Evolutionary conservation across 768 basidiomycete species (phyloP).

Genomic region (Saitozyma sp.): DNA sequence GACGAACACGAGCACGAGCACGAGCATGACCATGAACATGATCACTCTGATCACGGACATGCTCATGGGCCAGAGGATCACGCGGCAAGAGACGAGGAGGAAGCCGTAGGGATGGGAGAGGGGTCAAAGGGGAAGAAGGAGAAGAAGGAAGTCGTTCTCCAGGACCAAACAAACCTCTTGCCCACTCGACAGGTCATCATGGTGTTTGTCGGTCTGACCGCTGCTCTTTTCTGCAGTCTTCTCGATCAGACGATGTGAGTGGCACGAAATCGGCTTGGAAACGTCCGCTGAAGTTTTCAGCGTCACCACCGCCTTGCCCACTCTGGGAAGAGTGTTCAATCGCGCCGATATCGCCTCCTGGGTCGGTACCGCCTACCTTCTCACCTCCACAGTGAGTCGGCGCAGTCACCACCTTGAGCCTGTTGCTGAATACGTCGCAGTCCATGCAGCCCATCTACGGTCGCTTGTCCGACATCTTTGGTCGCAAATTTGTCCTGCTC

Average conservation of each 20-base stretch:
- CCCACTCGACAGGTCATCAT: conserved; percentile 66
- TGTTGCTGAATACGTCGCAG: conserved; percentile 53
- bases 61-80: background rate
- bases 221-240: conserved; percentile 65
- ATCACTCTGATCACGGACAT: background rate
- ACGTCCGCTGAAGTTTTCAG: conserved; percentile 11
- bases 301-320: conserved; percentile 72
- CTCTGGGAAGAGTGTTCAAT: conserved; percentile 66
- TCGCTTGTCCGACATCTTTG: conserved; percentile 53
- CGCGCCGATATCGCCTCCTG: conserved; percentile 66
- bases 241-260: conserved; percentile 67
- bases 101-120: background rate
- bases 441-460: conserved; percentile 61
- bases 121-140: conserved; percentile 13
- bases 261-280: background rate
- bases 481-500: conserved; percentile 63
- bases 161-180: conserved; percentile 75
- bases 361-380: conserved; percentile 72
- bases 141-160: conserved; percentile 53
- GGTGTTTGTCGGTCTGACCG: conserved; percentile 64
- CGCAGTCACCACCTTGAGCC: background rate
- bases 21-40: conserved; percentile 23
- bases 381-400: conserved; percentile 55
- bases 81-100: conserved; percentile 12
- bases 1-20: conserved; percentile 35